Evolutionary conservation across 345 rosid genomes (phyloP).

Genomic region (Erysimum cheiranthoides): DNA sequence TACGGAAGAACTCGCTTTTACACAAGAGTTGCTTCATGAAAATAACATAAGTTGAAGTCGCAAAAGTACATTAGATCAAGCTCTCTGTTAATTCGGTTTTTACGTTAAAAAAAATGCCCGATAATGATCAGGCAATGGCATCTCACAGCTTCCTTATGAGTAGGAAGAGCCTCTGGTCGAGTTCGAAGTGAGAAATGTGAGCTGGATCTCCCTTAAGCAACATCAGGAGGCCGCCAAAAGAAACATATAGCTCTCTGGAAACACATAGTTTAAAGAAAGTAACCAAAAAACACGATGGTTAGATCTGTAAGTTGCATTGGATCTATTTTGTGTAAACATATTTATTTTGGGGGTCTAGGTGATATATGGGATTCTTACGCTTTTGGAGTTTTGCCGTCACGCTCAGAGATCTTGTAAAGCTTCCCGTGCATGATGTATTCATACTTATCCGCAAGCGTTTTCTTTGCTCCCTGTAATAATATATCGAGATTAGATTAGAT

Average conservation of each 20-base stretch:
- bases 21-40: slow-evolving; percentile 6
- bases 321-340: neutral
- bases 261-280: neutral
- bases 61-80: neutral
- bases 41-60: slow-evolving; percentile 4
- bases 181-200: slow-evolving; percentile 69
- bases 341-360: neutral
- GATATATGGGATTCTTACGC: slow-evolving; percentile 61
- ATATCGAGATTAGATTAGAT: neutral
- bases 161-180: slow-evolving; percentile 85
- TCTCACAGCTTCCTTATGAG: slow-evolving; percentile 71
- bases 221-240: slow-evolving; percentile 87
- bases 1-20: neutral
- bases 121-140: slow-evolving; percentile 1
- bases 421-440: slow-evolving; percentile 94
- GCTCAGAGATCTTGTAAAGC: slow-evolving; percentile 82
- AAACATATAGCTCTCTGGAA: slow-evolving; percentile 77
- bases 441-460: slow-evolving; percentile 85
- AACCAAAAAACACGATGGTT: slow-evolving; percentile 14
- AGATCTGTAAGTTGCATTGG: neutral
- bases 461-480: slow-evolving; percentile 64
- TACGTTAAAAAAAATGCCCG: neutral
- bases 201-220: slow-evolving; percentile 79
- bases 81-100: neutral
- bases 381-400: slow-evolving; percentile 61